These are phyloP conservation scores for Oldenlandia corymbosa DNA, from an alignment of 257 asterid genomes.

Conservation along the genomic window DNA sequence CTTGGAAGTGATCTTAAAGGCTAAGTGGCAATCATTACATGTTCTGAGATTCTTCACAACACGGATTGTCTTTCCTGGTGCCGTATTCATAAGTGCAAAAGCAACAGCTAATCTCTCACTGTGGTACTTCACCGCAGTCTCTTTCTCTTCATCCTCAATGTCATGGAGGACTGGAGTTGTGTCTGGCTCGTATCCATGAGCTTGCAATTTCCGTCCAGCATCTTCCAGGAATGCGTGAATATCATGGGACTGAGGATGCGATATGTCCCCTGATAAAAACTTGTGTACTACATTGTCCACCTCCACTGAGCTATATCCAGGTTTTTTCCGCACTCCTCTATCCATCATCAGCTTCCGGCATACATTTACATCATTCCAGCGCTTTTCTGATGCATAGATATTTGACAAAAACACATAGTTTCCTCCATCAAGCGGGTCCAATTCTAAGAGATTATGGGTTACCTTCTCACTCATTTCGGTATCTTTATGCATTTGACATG, in stretches of 20 bases:
- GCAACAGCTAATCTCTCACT: constrained; percentile 77
- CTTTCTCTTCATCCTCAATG: constrained; percentile 59
- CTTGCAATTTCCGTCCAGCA: constrained; percentile 33
- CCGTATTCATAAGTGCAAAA: constrained; percentile 55
- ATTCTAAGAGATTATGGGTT: constrained; percentile 22
- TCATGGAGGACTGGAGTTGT: constrained; percentile 59
- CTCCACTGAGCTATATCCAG: constrained; percentile 34
- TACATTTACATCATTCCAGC: constrained; percentile 22
- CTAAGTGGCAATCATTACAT: constrained; percentile 61
- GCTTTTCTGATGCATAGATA: constrained; percentile 26
- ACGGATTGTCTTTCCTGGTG: constrained; percentile 42
- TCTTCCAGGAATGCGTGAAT: constrained; percentile 33
- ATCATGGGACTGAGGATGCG: constrained; percentile 23
- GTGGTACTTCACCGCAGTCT: constrained; percentile 51
- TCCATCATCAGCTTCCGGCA: constrained; percentile 30
- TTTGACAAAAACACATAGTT: constrained; percentile 29
- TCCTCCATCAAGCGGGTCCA: constrained; percentile 33
- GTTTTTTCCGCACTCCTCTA: constrained; percentile 23
- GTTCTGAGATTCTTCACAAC: constrained; percentile 65
- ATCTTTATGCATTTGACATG: constrained; percentile 27
- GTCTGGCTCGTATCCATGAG: constrained; percentile 58
- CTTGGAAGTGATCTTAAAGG: constrained; percentile 53
- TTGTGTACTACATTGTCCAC: constrained; percentile 19
- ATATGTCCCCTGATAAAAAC: constrained; percentile 26
- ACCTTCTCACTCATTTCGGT: constrained; percentile 23